phyloP scores from a whole-genome alignment of 2,329 filamentous ascomycete genomes.

The Neonectria punicea region DNA sequence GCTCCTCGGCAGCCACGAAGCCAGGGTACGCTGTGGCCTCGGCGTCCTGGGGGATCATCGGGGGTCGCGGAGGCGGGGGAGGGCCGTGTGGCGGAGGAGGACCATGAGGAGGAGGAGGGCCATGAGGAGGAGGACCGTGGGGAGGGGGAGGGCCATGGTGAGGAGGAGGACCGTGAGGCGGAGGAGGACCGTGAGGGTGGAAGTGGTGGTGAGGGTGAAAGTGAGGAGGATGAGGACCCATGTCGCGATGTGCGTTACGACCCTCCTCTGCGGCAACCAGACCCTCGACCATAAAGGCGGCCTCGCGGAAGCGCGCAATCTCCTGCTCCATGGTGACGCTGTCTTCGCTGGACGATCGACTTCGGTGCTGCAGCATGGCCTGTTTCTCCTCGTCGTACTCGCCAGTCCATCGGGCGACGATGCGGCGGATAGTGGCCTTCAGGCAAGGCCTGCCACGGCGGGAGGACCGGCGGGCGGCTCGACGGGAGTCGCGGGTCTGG shows the following conservation, averaged over 20 bases:
- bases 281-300: constrained; percentile 57
- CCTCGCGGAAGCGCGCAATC: constrained; percentile 59
- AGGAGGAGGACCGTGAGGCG: neutral
- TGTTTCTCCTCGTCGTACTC: constrained; percentile 39
- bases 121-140: constrained; percentile 2
- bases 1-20: constrained; percentile 44
- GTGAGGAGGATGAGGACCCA: constrained; percentile 12
- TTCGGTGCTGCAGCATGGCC: constrained; percentile 32
- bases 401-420: constrained; percentile 45
- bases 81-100: constrained; percentile 12
- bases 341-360: constrained; percentile 26
- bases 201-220: constrained; percentile 20
- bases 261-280: constrained; percentile 58
- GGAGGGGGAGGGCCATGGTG: neutral
- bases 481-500: constrained; percentile 34
- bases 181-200: constrained; percentile 19
- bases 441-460: constrained; percentile 38
- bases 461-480: constrained; percentile 40
- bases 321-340: constrained; percentile 59
- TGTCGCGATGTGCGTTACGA: constrained; percentile 14
- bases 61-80: constrained; percentile 42
- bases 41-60: constrained; percentile 32
- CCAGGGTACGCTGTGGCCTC: constrained; percentile 36
- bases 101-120: constrained; percentile 1
- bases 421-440: constrained; percentile 42